Base-by-base conservation (phyloP, 2,329 filamentous ascomycete genomes). In the Volutella citrinella region DNA sequence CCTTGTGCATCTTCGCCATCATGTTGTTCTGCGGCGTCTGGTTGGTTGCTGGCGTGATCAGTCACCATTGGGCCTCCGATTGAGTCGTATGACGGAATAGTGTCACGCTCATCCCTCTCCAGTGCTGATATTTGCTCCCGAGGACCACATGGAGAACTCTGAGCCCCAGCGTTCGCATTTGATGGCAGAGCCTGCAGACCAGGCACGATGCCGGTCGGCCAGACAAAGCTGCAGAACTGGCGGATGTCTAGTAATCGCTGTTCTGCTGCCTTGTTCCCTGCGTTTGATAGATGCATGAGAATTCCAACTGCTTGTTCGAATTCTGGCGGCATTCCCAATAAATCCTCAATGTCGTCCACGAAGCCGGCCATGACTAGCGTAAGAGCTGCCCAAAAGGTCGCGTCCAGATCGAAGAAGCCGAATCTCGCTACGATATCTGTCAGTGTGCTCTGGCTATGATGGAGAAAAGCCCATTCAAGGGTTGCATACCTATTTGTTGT, bases 381-480 rank as follows among this genome's bases (percentile, higher is more conserved):
- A 29, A 56, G 54, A 1, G 53, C 52, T 3, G 53, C 53, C 3
- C 52, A 55, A 19, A 56, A 56, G 1, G 52, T 51, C 4, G 51
- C 52, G 10, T 56, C 53, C 3, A 55, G 34, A 12, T 56, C 53
- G 25, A 56, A 56, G 17, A 46, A 55, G 2, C 52, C 53, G 21
- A 56, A 56, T 2, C 45, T 36, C 0, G 51, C 53, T 55, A 5
- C 3, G 9, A n/a, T 1, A 12, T n/a, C n/a, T n/a, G n/a, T n/a
- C n/a, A n/a, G n/a, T n/a, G n/a, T n/a, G n/a, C n/a, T n/a, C n/a
- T n/a, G n/a, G n/a, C n/a, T n/a, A n/a, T n/a, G n/a, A n/a, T n/a
- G n/a, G n/a, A n/a, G n/a, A n/a, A n/a, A n/a, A n/a, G n/a, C n/a
- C n/a, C n/a, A n/a, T n/a, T n/a, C n/a, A n/a, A n/a, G n/a, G n/a